Evolutionary conservation across 495 filamentous ascomycete species (phyloP).

Genomic region (Halenospora varia): DNA sequence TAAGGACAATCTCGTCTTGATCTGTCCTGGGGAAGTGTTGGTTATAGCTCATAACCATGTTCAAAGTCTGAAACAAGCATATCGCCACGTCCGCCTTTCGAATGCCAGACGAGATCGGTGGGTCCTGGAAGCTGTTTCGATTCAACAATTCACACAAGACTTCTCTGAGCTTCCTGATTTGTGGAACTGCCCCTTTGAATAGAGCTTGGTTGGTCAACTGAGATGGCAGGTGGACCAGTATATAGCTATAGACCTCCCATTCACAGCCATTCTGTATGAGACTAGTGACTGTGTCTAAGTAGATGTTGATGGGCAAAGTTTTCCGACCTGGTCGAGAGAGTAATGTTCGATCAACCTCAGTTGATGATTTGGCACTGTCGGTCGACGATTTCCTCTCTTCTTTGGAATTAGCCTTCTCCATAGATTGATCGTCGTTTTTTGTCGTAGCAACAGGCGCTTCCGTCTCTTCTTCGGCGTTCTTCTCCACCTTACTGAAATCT

Average conservation of each 20-base stretch:
- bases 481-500: neutral
- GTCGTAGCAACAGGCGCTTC: no score
- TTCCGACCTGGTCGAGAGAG: neutral
- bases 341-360: no score
- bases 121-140: constrained; percentile 67
- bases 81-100: constrained; percentile 86
- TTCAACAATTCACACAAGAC: constrained; percentile 78
- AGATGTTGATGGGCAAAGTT: constrained; percentile 62
- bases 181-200: constrained; percentile 64
- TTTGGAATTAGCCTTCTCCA: no score
- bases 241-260: constrained; percentile 93
- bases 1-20: constrained; percentile 81
- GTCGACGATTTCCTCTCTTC: no score
- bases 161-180: constrained; percentile 73
- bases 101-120: constrained; percentile 66
- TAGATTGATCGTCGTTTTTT: no score
- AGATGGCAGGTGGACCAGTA: constrained; percentile 79
- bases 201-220: constrained; percentile 89
- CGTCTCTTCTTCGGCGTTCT: no score
- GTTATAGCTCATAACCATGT: constrained; percentile 84
- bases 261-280: constrained; percentile 74
- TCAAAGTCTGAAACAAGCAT: constrained; percentile 79
- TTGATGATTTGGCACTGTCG: no score
- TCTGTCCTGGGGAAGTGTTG: constrained; percentile 77
- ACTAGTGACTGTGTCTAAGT: constrained; percentile 71